A percentile compares a stretch with the other conserved stretches of the same genome.
Evolutionary conservation across 768 basidiomycete species (phyloP).

Genomic region (Boletus sp.): DNA sequence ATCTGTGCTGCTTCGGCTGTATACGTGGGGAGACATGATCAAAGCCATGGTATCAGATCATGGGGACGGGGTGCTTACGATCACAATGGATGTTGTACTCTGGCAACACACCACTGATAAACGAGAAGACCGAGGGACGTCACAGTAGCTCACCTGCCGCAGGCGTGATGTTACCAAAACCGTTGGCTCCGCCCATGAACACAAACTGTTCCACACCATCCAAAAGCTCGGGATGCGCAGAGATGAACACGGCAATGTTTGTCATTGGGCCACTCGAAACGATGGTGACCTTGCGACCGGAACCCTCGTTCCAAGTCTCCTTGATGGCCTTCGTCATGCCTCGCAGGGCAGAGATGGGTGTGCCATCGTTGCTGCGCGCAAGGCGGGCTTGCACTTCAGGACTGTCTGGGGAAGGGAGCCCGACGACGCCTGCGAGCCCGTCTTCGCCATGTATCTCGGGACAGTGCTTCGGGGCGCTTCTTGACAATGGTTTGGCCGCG

Average conservation of each 20-base stretch:
- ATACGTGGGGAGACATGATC: background rate
- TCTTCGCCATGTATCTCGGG: conserved; percentile 80
- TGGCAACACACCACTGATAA: conserved; percentile 23
- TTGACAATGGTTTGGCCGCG: conserved; percentile 64
- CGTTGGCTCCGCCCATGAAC: conserved; percentile 90
- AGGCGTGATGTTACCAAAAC: conserved; percentile 75
- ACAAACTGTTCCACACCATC: conserved; percentile 49
- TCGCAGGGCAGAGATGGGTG: conserved; percentile 53
- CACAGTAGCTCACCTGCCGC: conserved; percentile 51
- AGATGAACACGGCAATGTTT: conserved; percentile 68
- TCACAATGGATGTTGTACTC: conserved; percentile 84
- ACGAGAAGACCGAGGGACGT: background rate
- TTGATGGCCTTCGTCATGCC: conserved; percentile 61
- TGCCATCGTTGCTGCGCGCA: conserved; percentile 41
- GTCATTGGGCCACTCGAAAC: conserved; percentile 85
- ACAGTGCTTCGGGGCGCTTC: conserved; percentile 53
- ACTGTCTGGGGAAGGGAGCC: conserved; percentile 52
- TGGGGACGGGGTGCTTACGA: conserved; percentile 48
- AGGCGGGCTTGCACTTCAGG: conserved; percentile 50
- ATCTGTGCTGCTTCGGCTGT: conserved; percentile 81
- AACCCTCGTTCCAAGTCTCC: conserved; percentile 53
- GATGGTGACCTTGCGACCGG: conserved; percentile 59
- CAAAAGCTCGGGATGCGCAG: conserved; percentile 52
- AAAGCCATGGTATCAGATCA: background rate
- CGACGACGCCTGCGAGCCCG: conserved; percentile 82